A percentile compares a stretch with the other conserved stretches of the same genome.
Evolutionary conservation across 2,329 filamentous ascomycete species (phyloP).

Genomic region (Emmonsia crescens): DNA sequence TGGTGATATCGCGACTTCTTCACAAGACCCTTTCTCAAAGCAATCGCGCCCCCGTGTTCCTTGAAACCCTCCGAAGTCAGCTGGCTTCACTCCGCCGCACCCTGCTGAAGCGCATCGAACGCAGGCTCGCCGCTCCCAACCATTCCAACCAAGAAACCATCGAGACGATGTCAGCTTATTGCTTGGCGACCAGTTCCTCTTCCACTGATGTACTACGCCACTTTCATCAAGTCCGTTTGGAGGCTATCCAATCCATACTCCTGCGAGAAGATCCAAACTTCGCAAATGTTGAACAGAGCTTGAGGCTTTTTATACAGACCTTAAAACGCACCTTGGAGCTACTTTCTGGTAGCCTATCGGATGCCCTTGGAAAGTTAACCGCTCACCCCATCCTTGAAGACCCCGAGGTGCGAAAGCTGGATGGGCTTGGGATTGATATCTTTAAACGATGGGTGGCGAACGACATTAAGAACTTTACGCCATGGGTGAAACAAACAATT

Average conservation of each 20-base stretch:
- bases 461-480: slow-evolving; percentile 74
- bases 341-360: slow-evolving; percentile 60
- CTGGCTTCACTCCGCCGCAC: slow-evolving; percentile 52
- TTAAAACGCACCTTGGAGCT: slow-evolving; percentile 66
- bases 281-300: slow-evolving; percentile 49
- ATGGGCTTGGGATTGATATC: slow-evolving; percentile 65
- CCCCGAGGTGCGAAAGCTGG: slow-evolving; percentile 50
- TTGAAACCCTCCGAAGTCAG: slow-evolving; percentile 55
- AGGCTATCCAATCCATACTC: slow-evolving; percentile 55
- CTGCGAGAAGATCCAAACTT: slow-evolving; percentile 40
- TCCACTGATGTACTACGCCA: slow-evolving; percentile 67
- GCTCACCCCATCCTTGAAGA: slow-evolving; percentile 62
- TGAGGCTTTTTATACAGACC: slow-evolving; percentile 66
- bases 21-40: slow-evolving; percentile 58
- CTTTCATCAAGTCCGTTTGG: slow-evolving; percentile 62
- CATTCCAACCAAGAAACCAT: slow-evolving; percentile 44
- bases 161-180: slow-evolving; percentile 69
- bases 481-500: slow-evolving; percentile 76
- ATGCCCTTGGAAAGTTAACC: slow-evolving; percentile 59
- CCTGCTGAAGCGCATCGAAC: slow-evolving; percentile 55
- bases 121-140: slow-evolving; percentile 36
- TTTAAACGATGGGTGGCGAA: slow-evolving; percentile 70
- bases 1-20: slow-evolving; percentile 65
- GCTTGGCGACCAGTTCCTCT: slow-evolving; percentile 68
- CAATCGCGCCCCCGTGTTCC: slow-evolving; percentile 36